Base-by-base conservation (phyloP, 2,329 filamentous ascomycete species). In the Aspergillus sp. region DNA sequence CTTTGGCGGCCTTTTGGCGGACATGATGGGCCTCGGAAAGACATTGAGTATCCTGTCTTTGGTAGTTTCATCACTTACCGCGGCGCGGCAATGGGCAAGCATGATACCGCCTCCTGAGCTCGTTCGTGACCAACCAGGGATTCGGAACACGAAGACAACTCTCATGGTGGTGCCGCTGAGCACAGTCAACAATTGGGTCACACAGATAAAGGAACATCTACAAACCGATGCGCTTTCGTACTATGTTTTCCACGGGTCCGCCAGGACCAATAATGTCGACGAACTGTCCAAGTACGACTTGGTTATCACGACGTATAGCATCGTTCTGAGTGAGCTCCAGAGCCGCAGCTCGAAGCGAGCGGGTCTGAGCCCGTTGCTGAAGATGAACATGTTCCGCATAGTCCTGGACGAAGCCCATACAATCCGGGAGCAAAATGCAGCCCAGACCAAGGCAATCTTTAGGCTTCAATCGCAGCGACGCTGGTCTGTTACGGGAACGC, bases 401-500 rank as follows among this genome's bases (percentile, higher is more conserved):
- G 92, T 97, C 1, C 84, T 98, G 1, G 94, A 98, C 66, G 94
- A 99, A 77, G 95, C 93, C 0, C 95, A 99, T 74, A 91, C 91
- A 77, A 98, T 99, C 66, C 91, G 95, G 28, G 94, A 96, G 69
- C 89, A 91, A 65, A 86, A 83, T 3, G 94, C 93, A 0, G 82
- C 91, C 46, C 90, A 94, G 68, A 96, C 93, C 57, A 92, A 93
- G 74, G 91, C 92, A 3, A 91, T 95, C 22, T 93, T 92, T 66
- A 85, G 87, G 22, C 82, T 98, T 3, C 85, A 91, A 63, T 91
- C 93, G 2, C 86, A 91, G 71, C 87, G 93, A 34, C 89, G 93
- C 38, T 99, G 95, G 95, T 94, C 93, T 3, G 92, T 98, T n/a
- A 98, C 95, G 0, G 95, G 94, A 58, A 98, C 95, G 0, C 95